phyloP scores from a whole-genome alignment of 306 rosid genomes.

The Abrus pulchellus region DNA sequence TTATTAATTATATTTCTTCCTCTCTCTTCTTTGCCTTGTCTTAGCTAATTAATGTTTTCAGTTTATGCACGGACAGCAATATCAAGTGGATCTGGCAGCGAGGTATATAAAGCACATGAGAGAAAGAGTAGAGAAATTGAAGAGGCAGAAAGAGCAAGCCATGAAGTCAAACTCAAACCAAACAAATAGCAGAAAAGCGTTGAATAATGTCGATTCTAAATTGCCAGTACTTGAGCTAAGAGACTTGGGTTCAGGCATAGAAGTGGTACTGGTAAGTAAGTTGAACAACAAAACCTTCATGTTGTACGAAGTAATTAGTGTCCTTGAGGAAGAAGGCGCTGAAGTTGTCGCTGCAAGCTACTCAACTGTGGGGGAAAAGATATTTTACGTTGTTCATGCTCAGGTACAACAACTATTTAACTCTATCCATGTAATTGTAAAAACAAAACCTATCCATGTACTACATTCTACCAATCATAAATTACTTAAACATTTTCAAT shows the following conservation, averaged over 20 bases:
- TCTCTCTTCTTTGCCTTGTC: no score
- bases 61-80: constrained; percentile 62
- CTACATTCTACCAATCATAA: no score
- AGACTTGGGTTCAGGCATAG: constrained; percentile 63
- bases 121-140: constrained; percentile 63
- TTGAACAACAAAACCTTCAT: constrained; percentile 59
- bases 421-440: no score
- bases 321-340: constrained; percentile 80
- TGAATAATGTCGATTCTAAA: neutral
- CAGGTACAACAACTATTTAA: constrained; percentile 52
- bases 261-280: constrained; percentile 66
- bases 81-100: constrained; percentile 62
- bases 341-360: constrained; percentile 67
- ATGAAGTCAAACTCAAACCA: constrained; percentile 20
- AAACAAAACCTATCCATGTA: no score
- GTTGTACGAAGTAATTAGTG: constrained; percentile 61
- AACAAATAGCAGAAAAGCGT: neutral
- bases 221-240: constrained; percentile 62
- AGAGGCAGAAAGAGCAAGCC: constrained; percentile 59
- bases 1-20: no score
- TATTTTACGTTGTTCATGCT: constrained; percentile 69
- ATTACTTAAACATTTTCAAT: no score
- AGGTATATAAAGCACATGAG: constrained; percentile 61
- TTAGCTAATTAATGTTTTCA: constrained; percentile 20
- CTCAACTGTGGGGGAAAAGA: constrained; percentile 54